Conservation (phyloP, 1,284 basidiomycete species). For the Boletus calvinii region DNA sequence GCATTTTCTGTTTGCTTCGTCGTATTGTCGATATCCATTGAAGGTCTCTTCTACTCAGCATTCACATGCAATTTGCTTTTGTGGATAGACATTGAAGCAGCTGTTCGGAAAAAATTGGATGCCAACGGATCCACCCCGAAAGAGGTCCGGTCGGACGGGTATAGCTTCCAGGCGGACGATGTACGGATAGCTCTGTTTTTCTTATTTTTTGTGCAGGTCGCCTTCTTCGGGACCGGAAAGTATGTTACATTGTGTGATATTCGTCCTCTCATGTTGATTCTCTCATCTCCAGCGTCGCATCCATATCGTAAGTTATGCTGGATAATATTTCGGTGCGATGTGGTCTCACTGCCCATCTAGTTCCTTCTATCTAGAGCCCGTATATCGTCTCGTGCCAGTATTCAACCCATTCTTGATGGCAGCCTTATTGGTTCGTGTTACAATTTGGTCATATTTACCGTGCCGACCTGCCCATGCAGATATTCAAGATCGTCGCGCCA, state of each 20-base stretch:
- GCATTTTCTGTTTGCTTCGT: conserved; percentile 79
- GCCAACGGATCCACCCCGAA: conserved; percentile 7
- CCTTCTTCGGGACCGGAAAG: conserved; percentile 90
- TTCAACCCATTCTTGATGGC: conserved; percentile 90
- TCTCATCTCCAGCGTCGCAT: conserved; percentile 66
- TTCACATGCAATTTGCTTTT: conserved; percentile 63
- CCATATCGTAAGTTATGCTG: conserved; percentile 64
- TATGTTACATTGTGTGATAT: conserved; percentile 40
- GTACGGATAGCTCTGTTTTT: conserved; percentile 79
- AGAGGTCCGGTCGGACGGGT: conserved; percentile 20
- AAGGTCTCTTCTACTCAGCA: conserved; percentile 77
- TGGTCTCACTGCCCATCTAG: conserved; percentile 35
- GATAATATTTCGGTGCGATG: not conserved
- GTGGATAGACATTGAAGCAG: conserved; percentile 72
- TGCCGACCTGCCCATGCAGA: conserved; percentile 38
- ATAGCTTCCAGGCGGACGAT: conserved; percentile 60
- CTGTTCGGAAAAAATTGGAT: conserved; percentile 33
- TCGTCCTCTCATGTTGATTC: conserved; percentile 5
- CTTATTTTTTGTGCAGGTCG: conserved; percentile 84
- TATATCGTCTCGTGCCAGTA: conserved; percentile 84
- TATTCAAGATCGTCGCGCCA: conserved; percentile 83
- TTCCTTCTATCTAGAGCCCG: conserved; percentile 87
- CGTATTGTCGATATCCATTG: conserved; percentile 79
- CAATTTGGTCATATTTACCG: not conserved
- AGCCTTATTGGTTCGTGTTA: conserved; percentile 53